Evolutionary conservation across 2,329 filamentous ascomycete genomes (phyloP).

Genomic region (Colletotrichum tropicicola): DNA sequence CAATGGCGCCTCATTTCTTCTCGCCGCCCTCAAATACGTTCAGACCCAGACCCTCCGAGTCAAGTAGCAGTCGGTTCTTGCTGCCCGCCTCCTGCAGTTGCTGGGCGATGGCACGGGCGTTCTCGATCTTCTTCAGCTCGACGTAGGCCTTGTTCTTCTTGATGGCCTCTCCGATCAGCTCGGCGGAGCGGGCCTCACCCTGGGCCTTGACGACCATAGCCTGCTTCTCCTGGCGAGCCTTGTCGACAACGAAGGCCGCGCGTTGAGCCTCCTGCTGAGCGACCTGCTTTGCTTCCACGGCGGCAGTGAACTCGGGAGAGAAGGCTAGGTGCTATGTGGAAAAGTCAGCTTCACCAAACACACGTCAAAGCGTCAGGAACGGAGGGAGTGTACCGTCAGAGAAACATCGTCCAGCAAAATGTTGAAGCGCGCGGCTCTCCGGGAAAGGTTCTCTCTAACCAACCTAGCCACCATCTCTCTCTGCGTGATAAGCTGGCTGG

Average conservation of each 20-base stretch:
- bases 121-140: constrained; percentile 98
- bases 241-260: constrained; percentile 97
- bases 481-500: constrained; percentile 97
- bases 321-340: constrained; percentile 72
- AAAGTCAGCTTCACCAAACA: constrained; percentile 34
- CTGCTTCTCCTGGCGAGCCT: constrained; percentile 99
- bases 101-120: constrained; percentile 87
- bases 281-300: constrained; percentile 78
- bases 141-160: constrained; percentile 99
- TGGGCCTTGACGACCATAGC: constrained; percentile 98
- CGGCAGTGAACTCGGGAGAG: constrained; percentile 78
- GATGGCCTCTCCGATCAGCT: constrained; percentile 98
- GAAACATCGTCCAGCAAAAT: constrained; percentile 98
- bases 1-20: constrained; percentile 51
- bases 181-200: constrained; percentile 97
- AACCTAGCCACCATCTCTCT: constrained; percentile 94
- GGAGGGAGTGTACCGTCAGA: constrained; percentile 74
- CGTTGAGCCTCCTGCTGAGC: constrained; percentile 94
- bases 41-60: constrained; percentile 88
- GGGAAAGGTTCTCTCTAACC: constrained; percentile 91
- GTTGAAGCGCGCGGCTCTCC: constrained; percentile 94
- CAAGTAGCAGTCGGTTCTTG: constrained; percentile 93
- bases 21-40: constrained; percentile 75
- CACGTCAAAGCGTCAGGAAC: too few species aligned
- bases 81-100: constrained; percentile 87